These are phyloP conservation scores for Primulina huaijiensis DNA, from an alignment of 257 asterid species.

Conservation along the genomic window DNA sequence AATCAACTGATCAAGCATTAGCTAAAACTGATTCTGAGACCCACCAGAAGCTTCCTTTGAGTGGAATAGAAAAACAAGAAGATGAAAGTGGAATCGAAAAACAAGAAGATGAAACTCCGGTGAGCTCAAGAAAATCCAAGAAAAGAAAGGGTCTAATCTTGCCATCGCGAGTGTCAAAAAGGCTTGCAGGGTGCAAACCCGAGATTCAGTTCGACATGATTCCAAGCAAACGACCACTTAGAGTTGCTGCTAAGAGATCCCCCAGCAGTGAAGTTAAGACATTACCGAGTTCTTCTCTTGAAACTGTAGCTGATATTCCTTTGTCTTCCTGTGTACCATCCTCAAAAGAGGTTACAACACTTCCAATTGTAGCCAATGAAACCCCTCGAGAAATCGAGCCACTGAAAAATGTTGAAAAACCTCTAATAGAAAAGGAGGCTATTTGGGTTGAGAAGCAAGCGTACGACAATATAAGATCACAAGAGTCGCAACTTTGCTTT, in stretches of 20 bases:
- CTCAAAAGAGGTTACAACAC: not conserved
- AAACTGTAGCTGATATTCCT: not conserved
- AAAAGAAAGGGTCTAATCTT: constrained; percentile 25
- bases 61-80: constrained; percentile 17
- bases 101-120: constrained; percentile 10
- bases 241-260: not conserved
- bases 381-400: constrained; percentile 11
- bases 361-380: not conserved
- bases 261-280: not conserved
- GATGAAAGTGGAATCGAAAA: constrained; percentile 19
- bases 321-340: not conserved
- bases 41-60: constrained; percentile 25
- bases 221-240: not conserved
- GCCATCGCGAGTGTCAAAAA: constrained; percentile 34
- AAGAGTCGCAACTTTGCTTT: constrained; percentile 25
- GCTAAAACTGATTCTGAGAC: constrained; percentile 16
- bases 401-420: constrained; percentile 16
- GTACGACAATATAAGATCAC: constrained; percentile 11
- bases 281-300: not conserved
- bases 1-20: constrained; percentile 1
- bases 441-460: constrained; percentile 22
- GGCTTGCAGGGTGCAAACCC: constrained; percentile 32
- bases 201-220: not conserved
- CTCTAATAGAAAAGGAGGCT: constrained; percentile 5
- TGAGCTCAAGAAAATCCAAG: constrained; percentile 25